Evolutionary conservation across 1,284 basidiomycete species (phyloP), one percentile per base, ranked within the genome.

Genomic region (Marasmius oreades): DNA sequence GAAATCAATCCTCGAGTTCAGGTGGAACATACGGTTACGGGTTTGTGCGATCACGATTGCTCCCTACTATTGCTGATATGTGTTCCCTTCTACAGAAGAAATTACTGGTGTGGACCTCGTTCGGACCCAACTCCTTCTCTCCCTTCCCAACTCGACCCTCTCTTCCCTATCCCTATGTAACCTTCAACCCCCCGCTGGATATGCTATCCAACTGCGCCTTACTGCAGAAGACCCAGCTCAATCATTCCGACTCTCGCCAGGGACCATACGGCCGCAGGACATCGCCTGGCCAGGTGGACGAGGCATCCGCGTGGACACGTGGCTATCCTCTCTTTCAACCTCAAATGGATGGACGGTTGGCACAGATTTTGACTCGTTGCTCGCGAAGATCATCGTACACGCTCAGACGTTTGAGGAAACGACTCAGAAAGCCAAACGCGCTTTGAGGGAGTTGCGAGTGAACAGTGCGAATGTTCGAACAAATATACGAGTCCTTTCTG

Each of bases 11-110:
- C 72, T n/a, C 65, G 72, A 47, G 65, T 73, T 3, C 72, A 74
- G 55, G 72, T 74, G 12, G 71, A 74, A 55, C 73, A 76, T 53
- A 76, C 74, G 3, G 60, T 76, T 36, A 74, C 74, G 24, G 74
- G 74, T 73, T 56, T 44, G 58, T 50, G 42, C 26, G 20, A n/a
- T 33, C 14, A 24, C 5, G 26, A 24, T 26, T n/a, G 22, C 22
- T 12, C 28, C 26, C 22, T n/a, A 14, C 16, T 20, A 16, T 10
- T 22, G 52, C 28, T 16, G n/a, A 45, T 14, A 36, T 55, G 7
- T 48, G 44, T 26, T 52, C 14, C 26, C 45, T 18, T 52, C 51
- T n/a, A 5, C 48, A 75, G 74, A 76, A 67, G 73, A 76, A 59
- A 64, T 75, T 11, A 66, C 59, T 18, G 66, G 67, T 39, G 46